These are phyloP conservation scores for Quercus wislizeni DNA, from an alignment of 306 rosid species.

Conservation along the genomic window DNA sequence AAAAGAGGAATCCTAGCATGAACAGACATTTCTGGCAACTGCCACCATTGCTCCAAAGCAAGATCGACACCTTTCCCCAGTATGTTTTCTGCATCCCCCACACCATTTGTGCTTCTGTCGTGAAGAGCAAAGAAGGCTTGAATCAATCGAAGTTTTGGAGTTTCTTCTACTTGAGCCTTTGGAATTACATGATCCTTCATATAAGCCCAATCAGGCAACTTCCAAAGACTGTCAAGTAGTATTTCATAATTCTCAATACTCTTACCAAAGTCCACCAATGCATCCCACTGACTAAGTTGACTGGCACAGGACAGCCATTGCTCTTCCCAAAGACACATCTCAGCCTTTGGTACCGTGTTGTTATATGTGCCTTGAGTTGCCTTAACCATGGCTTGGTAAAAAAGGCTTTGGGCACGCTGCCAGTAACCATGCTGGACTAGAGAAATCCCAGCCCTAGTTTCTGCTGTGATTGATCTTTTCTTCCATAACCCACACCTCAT, in stretches of 20 bases:
- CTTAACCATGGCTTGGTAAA: slow-evolving; percentile 98
- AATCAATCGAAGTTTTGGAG: slow-evolving; percentile 87
- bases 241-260: slow-evolving; percentile 94
- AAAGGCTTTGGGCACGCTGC: slow-evolving; percentile 99
- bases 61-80: slow-evolving; percentile 94
- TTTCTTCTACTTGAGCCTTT: slow-evolving; percentile 99
- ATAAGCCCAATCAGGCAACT: slow-evolving; percentile 95
- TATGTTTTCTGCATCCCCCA: slow-evolving; percentile 86
- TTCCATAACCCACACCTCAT: slow-evolving; percentile 99
- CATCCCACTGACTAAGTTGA: slow-evolving; percentile 99
- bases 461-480: slow-evolving; percentile 84
- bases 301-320: slow-evolving; percentile 92
- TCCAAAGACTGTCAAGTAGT: slow-evolving; percentile 94
- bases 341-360: slow-evolving; percentile 94
- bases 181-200: slow-evolving; percentile 95
- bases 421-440: slow-evolving; percentile 98
- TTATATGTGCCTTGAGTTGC: slow-evolving; percentile 98
- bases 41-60: slow-evolving; percentile 99
- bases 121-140: slow-evolving; percentile 92
- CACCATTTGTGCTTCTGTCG: slow-evolving; percentile 83
- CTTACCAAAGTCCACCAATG: slow-evolving; percentile 90
- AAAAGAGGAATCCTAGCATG: slow-evolving; percentile 96
- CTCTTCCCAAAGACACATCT: slow-evolving; percentile 99
- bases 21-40: slow-evolving; percentile 95
- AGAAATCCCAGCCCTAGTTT: slow-evolving; percentile 97